phyloP scores from a whole-genome alignment of 805 yeast genomes.

The Debaryomyces maramus region DNA sequence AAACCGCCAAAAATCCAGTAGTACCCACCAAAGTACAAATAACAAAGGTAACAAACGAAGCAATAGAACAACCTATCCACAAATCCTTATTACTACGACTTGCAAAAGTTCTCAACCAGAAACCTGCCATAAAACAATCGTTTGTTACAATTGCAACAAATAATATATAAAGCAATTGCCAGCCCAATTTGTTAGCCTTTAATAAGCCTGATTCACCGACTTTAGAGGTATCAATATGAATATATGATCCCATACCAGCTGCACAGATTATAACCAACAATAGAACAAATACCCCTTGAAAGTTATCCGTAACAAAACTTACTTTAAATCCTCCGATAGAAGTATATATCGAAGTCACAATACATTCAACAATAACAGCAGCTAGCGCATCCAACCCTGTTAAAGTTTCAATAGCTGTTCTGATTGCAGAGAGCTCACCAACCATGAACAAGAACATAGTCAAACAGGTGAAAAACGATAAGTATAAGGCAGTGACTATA shows the following conservation, averaged over 20 bases:
- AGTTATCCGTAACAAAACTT: slow-evolving; percentile 81
- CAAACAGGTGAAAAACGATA: slow-evolving; percentile 78
- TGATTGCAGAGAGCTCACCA: slow-evolving; percentile 79
- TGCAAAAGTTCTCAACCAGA: slow-evolving; percentile 94
- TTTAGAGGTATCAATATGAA: slow-evolving; percentile 60
- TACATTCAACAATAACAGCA: slow-evolving; percentile 80
- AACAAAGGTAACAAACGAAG: slow-evolving; percentile 62
- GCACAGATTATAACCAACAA: slow-evolving; percentile 67
- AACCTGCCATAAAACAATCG: slow-evolving; percentile 87
- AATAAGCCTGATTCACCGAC: slow-evolving; percentile 67
- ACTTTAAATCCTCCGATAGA: slow-evolving; percentile 86
- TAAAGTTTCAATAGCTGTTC: slow-evolving; percentile 71
- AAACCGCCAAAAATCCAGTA: slow-evolving; percentile 85
- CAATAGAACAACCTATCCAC: slow-evolving; percentile 71
- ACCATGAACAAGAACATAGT: slow-evolving; percentile 87
- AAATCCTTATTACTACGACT: slow-evolving; percentile 75
- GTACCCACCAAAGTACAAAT: slow-evolving; percentile 74
- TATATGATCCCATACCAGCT: slow-evolving; percentile 74
- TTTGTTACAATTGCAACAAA: slow-evolving; percentile 86
- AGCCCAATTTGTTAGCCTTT: slow-evolving; percentile 70
- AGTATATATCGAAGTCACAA: slow-evolving; percentile 84
- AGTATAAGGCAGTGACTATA: slow-evolving; percentile 63
- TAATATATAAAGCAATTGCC: slow-evolving; percentile 85
- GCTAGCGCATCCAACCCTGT: slow-evolving; percentile 81
- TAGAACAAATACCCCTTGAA: slow-evolving; percentile 77